Base-by-base conservation (phyloP, 768 basidiomycete species). In the Fomitopsis pulvina region DNA sequence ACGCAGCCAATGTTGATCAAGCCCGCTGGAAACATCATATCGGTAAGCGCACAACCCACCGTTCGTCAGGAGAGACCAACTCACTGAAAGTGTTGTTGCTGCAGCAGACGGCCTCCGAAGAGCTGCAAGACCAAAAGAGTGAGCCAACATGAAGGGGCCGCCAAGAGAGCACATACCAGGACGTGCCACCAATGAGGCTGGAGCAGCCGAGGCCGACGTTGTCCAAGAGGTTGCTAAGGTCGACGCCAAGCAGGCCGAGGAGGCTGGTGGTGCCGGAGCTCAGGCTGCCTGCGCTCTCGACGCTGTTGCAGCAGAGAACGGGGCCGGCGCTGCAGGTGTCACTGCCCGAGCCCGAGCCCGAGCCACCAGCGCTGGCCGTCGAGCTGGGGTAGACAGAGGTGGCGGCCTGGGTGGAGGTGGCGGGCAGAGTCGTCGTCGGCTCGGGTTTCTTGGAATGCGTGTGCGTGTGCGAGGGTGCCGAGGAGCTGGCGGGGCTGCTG, bases 261-360 rank as follows among this genome's bases (percentile, higher is more conserved):
- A 62, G 47, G 32, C 41, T 47, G 37, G 38, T 12, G 52, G 38
- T 30, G 52, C 55, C 7, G 50, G 47, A 4, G 30, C 27, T n/a
- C 22, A 20, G 24, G 32, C 41, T 47, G 25, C 32, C 41, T 5
- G 65, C 57, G 29, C 38, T 7, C 56, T 61, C 59, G 27, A 65
- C 61, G 27, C 21, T 48, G 54, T 67, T 50, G 53, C 66, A 68
- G 56, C 66, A 67, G 37, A 62, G 60, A 37, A 61, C 49, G 7
- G 56, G 30, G 32, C 64, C 66, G 1, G 63, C 62, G 59, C 58
- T 61, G 60, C 66, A 68, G 48, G 58, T 40, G 1, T 50, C 51
- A 16, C 49, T 45, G 21, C 45, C 39, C n/a, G 42, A 43, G 29
- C 45, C 45, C 39, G 57, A 52, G 4, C 45, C 38, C 10, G 39